phyloP scores from a whole-genome alignment of 495 filamentous ascomycete genomes.

The Penicillium verhagenii region DNA sequence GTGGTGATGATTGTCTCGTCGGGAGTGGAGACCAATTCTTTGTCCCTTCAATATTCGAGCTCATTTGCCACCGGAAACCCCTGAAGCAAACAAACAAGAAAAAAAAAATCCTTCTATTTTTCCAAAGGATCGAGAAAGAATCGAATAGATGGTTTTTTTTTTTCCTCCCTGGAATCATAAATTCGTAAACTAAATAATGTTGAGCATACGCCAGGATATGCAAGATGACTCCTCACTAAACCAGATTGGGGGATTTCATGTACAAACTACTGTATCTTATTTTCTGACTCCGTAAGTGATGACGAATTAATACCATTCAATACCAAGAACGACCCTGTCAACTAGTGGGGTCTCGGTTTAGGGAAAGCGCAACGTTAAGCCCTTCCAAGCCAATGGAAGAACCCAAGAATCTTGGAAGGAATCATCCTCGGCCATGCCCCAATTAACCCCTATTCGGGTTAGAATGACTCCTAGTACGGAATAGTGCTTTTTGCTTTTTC shows the following conservation, averaged over 20 bases:
- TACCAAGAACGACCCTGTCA: conserved; percentile 25
- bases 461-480: neutral
- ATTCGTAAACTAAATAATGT: neutral
- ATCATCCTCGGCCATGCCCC: conserved; percentile 19
- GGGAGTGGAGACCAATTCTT: neutral
- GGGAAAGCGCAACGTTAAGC: conserved; percentile 23
- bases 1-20: conserved; percentile 7
- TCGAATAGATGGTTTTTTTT: too few relatives aligned
- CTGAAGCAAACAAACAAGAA: conserved; percentile 2
- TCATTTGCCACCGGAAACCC: neutral
- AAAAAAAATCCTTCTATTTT: neutral
- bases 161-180: neutral
- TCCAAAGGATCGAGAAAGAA: neutral
- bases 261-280: neutral
- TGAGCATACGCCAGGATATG: neutral
- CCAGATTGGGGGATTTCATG: conserved; percentile 1
- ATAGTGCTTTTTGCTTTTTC: neutral
- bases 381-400: conserved; percentile 30
- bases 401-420: conserved; percentile 31
- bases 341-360: conserved; percentile 15
- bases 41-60: neutral
- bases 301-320: neutral
- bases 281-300: neutral
- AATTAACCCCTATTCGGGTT: conserved; percentile 3
- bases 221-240: conserved; percentile 10